Evolutionary conservation across 2,329 filamentous ascomycete genomes (phyloP), one percentile per base, ranked within the genome.

Genomic region (Mollisia scopiformis): DNA sequence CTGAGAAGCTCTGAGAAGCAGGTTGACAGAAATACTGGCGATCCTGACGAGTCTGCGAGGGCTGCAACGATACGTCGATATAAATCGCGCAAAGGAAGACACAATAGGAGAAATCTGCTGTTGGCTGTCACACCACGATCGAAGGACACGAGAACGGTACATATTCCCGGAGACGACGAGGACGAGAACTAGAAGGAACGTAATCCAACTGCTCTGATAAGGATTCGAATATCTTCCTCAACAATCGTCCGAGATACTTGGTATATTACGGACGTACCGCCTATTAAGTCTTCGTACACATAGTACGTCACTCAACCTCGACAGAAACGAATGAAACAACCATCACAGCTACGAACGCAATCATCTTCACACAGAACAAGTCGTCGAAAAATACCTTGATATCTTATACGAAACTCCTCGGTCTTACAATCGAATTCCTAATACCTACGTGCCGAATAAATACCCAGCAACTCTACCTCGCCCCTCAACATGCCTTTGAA

Each of bases 401-500:
- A n/a, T n/a, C n/a, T n/a, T n/a, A n/a, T n/a, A n/a, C n/a, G n/a
- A n/a, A n/a, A n/a, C n/a, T n/a, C n/a, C n/a, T n/a, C n/a, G n/a
- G n/a, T n/a, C n/a, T n/a, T n/a, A n/a, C n/a, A n/a, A n/a, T n/a
- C n/a, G n/a, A n/a, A n/a, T n/a, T n/a, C n/a, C n/a, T n/a, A n/a
- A n/a, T n/a, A n/a, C n/a, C n/a, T n/a, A n/a, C n/a, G n/a, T n/a
- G n/a, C 5, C 37, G 14, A 41, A 7, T 14, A 35, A 35, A 35
- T 14, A 35, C 31, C 31, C 31, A 33, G 6, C 31, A n/a, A n/a
- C 31, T 2, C 2, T 35, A 35, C 31, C 4, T 2, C 31, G 16
- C 8, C 7, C 8, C 11, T 2, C 3, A 50, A 19, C 19, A 66
- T 66, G 64, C 47, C 58, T 27, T 28, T 66, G 21, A 62, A 53